These are phyloP conservation scores for Strobilomyces confusus DNA, from an alignment of 768 basidiomycete species.

Conservation along the genomic window DNA sequence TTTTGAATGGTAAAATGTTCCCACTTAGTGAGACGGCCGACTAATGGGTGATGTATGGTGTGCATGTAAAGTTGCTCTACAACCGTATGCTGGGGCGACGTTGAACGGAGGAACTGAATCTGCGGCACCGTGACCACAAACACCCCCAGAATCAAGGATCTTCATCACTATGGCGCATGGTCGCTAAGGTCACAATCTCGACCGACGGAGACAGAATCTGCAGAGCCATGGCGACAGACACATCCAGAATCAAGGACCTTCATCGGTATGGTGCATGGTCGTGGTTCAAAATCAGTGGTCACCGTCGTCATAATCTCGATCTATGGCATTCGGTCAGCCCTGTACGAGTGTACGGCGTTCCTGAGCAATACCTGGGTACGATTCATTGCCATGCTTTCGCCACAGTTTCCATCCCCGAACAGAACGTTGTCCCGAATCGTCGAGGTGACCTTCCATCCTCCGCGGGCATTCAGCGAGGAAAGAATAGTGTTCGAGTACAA, in stretches of 20 bases:
- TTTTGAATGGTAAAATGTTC: no score
- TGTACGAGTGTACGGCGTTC: not conserved
- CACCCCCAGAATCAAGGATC: no score
- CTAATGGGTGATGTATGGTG: no score
- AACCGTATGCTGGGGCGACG: not conserved
- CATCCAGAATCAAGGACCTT: not conserved
- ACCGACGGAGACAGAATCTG: not conserved
- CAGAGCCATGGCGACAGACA: not conserved
- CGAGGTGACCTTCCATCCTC: conserved; percentile 16
- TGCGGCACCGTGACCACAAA: no score
- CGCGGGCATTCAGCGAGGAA: conserved; percentile 22
- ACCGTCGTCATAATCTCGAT: not conserved
- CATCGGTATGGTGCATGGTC: not conserved
- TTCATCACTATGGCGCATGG: no score
- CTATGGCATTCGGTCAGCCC: not conserved
- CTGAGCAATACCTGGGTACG: conserved; percentile 5
- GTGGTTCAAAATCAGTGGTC: not conserved
- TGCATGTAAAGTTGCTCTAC: no score
- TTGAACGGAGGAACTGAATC: no score
- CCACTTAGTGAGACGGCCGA: no score
- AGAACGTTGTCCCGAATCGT: conserved; percentile 5
- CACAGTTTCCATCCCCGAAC: not conserved
- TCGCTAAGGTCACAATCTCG: no score
- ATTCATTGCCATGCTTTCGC: not conserved
- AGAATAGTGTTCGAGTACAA: conserved; percentile 24